These are phyloP conservation scores for Colletotrichum gigasporum DNA, from an alignment of 2,329 filamentous ascomycete genomes.

Conservation along the genomic window DNA sequence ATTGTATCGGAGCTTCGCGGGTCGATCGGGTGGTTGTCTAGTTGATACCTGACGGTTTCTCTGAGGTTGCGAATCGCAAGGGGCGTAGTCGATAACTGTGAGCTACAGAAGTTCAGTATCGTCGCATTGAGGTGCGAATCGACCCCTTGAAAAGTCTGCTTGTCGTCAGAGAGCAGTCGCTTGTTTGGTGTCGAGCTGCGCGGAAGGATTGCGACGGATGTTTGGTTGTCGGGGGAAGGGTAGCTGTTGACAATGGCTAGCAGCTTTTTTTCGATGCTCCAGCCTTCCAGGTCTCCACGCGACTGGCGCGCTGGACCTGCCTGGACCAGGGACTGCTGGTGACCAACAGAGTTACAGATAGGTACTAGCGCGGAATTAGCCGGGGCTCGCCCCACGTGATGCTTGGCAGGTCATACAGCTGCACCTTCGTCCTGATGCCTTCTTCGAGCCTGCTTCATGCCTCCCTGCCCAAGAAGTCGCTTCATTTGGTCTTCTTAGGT, in stretches of 20 bases:
- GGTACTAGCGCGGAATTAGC: slow-evolving; percentile 23
- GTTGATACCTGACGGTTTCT: slow-evolving; percentile 1
- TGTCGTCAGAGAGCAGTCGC: background rate
- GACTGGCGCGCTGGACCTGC: slow-evolving; percentile 28
- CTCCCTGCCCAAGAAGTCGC: slow-evolving; percentile 10
- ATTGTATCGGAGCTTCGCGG: slow-evolving; percentile 37
- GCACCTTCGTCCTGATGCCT: slow-evolving; percentile 1
- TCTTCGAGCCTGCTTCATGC: slow-evolving; percentile 10
- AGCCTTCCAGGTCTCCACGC: slow-evolving; percentile 29
- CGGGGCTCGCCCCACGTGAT: slow-evolving; percentile 29
- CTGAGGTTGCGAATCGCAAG: slow-evolving; percentile 6
- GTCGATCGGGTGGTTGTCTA: slow-evolving; percentile 6
- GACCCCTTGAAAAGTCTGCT: background rate
- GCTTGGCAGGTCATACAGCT: slow-evolving; percentile 20
- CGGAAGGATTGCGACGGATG: background rate
- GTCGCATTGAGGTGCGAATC: slow-evolving; percentile 27
- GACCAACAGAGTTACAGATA: background rate
- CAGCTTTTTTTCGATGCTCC: slow-evolving; percentile 32
- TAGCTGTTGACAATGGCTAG: slow-evolving; percentile 21
- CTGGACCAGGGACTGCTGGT: slow-evolving; percentile 18
- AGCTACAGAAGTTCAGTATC: slow-evolving; percentile 1
- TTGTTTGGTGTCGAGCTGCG: background rate
- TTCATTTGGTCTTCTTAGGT: slow-evolving; percentile 8
- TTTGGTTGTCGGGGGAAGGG: background rate
- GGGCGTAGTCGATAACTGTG: background rate